Conservation (phyloP, 2,329 filamentous ascomycete species). For the Aureobasidium sp. region DNA sequence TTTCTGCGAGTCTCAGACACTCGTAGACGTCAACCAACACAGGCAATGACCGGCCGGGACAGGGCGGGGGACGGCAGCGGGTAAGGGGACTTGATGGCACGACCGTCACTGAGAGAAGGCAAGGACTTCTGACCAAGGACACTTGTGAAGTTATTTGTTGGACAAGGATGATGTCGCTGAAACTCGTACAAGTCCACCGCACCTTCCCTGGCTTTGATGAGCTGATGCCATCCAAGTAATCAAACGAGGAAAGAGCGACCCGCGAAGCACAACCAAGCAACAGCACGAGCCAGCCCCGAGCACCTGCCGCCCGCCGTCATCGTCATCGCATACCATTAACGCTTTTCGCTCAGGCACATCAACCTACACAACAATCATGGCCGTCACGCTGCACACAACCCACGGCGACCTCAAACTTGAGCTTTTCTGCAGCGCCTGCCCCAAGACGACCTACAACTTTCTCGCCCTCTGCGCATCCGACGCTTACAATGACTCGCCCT, state of each 20-base stretch:
- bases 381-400: slow-evolving; percentile 67
- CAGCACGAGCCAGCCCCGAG: neutral
- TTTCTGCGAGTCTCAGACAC: neutral
- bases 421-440: slow-evolving; percentile 89
- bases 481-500: slow-evolving; percentile 66
- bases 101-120: neutral
- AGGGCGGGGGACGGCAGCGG: neutral
- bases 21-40: neutral
- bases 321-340: neutral
- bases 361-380: slow-evolving; percentile 26
- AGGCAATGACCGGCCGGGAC: neutral
- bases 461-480: slow-evolving; percentile 69
- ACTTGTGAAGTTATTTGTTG: neutral
- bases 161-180: neutral
- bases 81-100: neutral
- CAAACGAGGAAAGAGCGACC: neutral
- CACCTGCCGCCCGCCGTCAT: neutral
- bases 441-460: slow-evolving; percentile 86
- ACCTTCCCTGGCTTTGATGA: slow-evolving; percentile 2
- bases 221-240: neutral
- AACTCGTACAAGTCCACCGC: neutral
- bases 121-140: neutral
- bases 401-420: slow-evolving; percentile 90
- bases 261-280: neutral
- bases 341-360: neutral